These are phyloP conservation scores for Termitomyces sp. DNA, from an alignment of 768 basidiomycete species.

Conservation along the genomic window DNA sequence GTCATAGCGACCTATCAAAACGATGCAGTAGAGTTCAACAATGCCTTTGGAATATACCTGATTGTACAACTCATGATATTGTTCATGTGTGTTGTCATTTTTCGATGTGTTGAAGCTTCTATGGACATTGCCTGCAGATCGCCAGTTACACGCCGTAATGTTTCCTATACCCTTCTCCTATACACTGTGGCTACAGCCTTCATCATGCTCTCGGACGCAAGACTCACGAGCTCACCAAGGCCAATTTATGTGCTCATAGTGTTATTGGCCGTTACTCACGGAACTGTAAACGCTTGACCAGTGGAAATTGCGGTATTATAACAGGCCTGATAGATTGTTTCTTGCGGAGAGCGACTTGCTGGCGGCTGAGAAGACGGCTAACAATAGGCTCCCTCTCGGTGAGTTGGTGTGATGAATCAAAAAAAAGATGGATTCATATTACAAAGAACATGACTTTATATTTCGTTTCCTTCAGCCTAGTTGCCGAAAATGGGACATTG, in stretches of 20 bases:
- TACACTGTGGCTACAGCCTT: constrained; percentile 15
- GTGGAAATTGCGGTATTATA: constrained; percentile 24
- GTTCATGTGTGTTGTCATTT: constrained; percentile 41
- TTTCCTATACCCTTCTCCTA: constrained; percentile 21
- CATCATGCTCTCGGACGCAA: constrained; percentile 17
- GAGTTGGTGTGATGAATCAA: background rate
- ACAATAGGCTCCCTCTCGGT: constrained; percentile 22
- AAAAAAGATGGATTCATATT: background rate
- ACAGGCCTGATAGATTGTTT: background rate
- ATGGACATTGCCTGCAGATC: constrained; percentile 10
- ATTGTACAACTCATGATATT: constrained; percentile 58
- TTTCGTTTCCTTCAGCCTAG: background rate
- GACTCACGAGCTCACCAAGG: background rate
- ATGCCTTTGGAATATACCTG: constrained; percentile 31
- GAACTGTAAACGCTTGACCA: constrained; percentile 13
- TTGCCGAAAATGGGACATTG: background rate
- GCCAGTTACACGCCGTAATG: constrained; percentile 17
- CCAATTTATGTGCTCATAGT: constrained; percentile 1
- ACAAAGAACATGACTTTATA: background rate
- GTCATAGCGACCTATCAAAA: constrained; percentile 43
- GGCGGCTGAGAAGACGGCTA: constrained; percentile 21
- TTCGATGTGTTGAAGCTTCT: background rate
- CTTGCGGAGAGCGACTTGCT: constrained; percentile 19
- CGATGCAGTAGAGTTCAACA: background rate
- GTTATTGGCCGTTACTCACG: background rate